Percentiles rank a stretch among this genome's conserved stretches.
Conservation (phyloP, 169 alveolate species). For the Babesia divergens region DNA sequence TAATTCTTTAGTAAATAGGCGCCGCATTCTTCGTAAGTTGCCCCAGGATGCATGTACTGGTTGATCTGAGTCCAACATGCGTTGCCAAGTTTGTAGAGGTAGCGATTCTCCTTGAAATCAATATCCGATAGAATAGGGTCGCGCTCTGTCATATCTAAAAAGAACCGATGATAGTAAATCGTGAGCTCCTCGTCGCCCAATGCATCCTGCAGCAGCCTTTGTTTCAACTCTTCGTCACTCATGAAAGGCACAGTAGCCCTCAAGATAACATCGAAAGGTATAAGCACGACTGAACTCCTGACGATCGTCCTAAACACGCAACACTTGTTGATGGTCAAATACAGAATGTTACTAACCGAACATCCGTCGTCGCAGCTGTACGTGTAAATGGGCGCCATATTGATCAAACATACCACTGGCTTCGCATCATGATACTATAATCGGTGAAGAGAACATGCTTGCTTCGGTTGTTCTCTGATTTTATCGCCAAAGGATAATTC, state of each 20-base stretch:
- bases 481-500: slow-evolving; percentile 66
- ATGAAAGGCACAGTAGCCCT: slow-evolving; percentile 54
- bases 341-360: slow-evolving; percentile 68
- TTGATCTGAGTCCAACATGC: slow-evolving; percentile 76
- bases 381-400: background rate
- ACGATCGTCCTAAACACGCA: slow-evolving; percentile 71
- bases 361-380: slow-evolving; percentile 70
- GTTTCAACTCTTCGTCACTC: slow-evolving; percentile 63
- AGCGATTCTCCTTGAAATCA: slow-evolving; percentile 82
- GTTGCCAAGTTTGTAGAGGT: slow-evolving; percentile 80
- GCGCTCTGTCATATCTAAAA: slow-evolving; percentile 63
- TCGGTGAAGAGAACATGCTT: slow-evolving; percentile 70
- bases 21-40: slow-evolving; percentile 93
- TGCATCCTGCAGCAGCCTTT: slow-evolving; percentile 63
- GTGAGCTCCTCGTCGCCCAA: slow-evolving; percentile 64
- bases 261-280: slow-evolving; percentile 51
- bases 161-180: slow-evolving; percentile 56
- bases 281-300: slow-evolving; percentile 48
- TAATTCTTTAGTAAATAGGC: slow-evolving; percentile 86
- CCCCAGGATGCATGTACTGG: slow-evolving; percentile 83
- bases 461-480: slow-evolving; percentile 56
- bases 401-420: slow-evolving; percentile 60
- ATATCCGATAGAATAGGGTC: slow-evolving; percentile 75
- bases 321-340: slow-evolving; percentile 70
- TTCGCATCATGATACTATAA: slow-evolving; percentile 71